Base-by-base conservation (phyloP, 1,284 basidiomycete species). In the Naganishia sp. region DNA sequence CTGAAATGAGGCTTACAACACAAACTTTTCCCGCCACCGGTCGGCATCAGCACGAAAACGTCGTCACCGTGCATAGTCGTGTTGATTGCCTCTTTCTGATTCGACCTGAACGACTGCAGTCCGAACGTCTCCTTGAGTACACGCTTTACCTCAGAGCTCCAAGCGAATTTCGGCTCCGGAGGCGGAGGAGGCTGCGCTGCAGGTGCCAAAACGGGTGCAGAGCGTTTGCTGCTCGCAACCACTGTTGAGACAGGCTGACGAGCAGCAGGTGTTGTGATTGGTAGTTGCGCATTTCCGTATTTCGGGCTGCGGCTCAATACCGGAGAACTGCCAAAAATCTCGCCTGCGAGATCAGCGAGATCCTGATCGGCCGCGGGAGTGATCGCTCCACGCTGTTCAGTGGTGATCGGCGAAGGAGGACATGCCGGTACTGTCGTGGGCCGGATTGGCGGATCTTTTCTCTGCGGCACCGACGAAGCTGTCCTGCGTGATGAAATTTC, bases 1-100 rank as follows among this genome's bases (percentile, higher is more conserved):
- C 21, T 23, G 15, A 28, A 36, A 15, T n/a, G 28, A 85, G 71
- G 76, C 83, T 81, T 70, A 75, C 80, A 94, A 71, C 90, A 92
- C 49, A 94, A 81, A 72, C 87, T 89, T 81, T 98, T 98, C 0
- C 94, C 95, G 6, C 94, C 95, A 33, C 95, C 95, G 0, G 95
- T 99, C 0, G 96, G 95, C 87, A 98, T 95, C 6, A 99, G 84
- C 21, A 97, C 91, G 72, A 98, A 94, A 15, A 94, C 92, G 74
- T 99, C 94, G 55, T 83, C 84, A 2, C 90, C 93, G 0, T 83
- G 82, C 76, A 99, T 82, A 0, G 90, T 88, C 3, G 88, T 88
- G 57, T 87, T 85, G 72, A 98, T 91, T 0, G 91, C 93, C 73
- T 92, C 88, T 45, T 92, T 84, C 77, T 98, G 96, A 76, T 97